A percentile compares a stretch with the other conserved stretches of the same genome.
Evolutionary conservation across 2,329 filamentous ascomycete genomes (phyloP).

Genomic region (Hypoxylon sp.): DNA sequence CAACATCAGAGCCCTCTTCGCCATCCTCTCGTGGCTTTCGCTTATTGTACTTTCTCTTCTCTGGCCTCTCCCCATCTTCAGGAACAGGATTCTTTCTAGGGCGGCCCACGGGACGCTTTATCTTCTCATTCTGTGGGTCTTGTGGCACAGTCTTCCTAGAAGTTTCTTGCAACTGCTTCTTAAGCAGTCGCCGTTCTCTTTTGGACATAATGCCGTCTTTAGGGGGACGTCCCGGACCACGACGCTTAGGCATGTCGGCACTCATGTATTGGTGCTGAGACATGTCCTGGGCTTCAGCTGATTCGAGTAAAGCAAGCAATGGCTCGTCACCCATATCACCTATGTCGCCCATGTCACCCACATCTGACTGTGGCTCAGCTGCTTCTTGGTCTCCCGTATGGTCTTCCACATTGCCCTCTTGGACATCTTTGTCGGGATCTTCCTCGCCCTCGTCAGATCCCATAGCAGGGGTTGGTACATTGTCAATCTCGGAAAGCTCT

Average conservation of each 20-base stretch:
- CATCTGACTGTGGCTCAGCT: constrained; percentile 41
- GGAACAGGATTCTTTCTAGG: constrained; percentile 70
- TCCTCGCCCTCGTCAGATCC: constrained; percentile 51
- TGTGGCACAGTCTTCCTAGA: constrained; percentile 62
- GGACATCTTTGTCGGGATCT: constrained; percentile 51
- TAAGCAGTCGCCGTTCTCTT: constrained; percentile 71
- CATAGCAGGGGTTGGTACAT: constrained; percentile 51
- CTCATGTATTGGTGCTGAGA: constrained; percentile 48
- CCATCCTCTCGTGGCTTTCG: constrained; percentile 66
- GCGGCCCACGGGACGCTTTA: constrained; percentile 72
- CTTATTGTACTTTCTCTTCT: constrained; percentile 74
- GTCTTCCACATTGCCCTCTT: too few species aligned
- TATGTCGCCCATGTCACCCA: too few species aligned
- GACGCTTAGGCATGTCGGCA: constrained; percentile 66
- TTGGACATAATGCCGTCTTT: constrained; percentile 88
- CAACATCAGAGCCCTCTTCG: constrained; percentile 64
- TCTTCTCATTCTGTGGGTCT: constrained; percentile 53
- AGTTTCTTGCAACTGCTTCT: constrained; percentile 64
- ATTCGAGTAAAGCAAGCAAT: constrained; percentile 32
- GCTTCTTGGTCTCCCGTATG: constrained; percentile 39
- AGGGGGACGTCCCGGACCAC: constrained; percentile 81
- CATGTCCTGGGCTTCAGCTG: constrained; percentile 21
- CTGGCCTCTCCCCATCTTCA: constrained; percentile 63
- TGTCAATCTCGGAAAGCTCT: constrained; percentile 57
- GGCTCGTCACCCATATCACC: constrained; percentile 25